Evolutionary conservation across 768 basidiomycete species (phyloP), one percentile per base, ranked within the genome.

Genomic region (Candolleomyces aberdarensis): DNA sequence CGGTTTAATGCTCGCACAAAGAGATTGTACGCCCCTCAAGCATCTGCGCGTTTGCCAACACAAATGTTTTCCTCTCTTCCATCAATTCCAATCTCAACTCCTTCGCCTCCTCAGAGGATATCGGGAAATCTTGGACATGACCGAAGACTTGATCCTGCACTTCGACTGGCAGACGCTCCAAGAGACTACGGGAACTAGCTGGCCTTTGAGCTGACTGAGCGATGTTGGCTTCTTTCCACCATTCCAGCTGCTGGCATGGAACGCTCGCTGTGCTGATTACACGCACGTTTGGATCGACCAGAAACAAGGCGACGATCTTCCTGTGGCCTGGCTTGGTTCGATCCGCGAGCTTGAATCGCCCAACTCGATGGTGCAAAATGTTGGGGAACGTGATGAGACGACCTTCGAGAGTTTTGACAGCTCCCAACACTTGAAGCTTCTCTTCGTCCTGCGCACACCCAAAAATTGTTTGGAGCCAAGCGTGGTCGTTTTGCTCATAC

Each of bases 301-400:
- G 71, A 65, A 75, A 77, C 11, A 80, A 64, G 1, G 71, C 73
- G 14, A 80, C 63, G 20, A 80, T 74, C 64, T 76, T 80, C 50
- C 77, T 67, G 58, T 76, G 69, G 2, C 78, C 80, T 3, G 74
- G 75, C 56, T 72, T 73, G 14, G 70, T 70, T 0, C 62, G 63
- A 63, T 80, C 75, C 3, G 49, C 60, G 20, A 80, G 72, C 26
- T 62, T 57, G 64, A 77, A 79, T 5, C 75, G 69, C 36, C 65
- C 59, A 2, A 78, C 72, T 39, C 65, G 66, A 62, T 78, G 76
- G 60, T 78, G 77, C 13, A 73, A 70, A 29, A 74, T 61, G 64
- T 78, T 78, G n/a, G 76, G 75, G 60, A 75, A 77, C 5, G 70
- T 68, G 46, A 78, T 59, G 39, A 70, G 63, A 4, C 76, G 68